Evolutionary conservation across 106 monocot genomes (phyloP).

Genomic region (Dioscorea zingiberensis): DNA sequence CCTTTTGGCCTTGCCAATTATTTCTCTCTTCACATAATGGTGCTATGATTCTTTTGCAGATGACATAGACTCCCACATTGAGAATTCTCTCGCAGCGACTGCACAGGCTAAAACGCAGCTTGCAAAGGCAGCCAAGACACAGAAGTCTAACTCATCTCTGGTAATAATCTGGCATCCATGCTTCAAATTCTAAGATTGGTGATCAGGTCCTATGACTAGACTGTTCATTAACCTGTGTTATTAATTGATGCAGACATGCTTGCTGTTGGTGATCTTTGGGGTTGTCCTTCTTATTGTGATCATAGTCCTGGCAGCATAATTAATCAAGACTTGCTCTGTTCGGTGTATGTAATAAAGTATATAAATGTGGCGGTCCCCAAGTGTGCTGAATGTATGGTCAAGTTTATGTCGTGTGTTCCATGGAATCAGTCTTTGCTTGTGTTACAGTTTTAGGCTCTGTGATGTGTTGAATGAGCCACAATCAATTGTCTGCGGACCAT

Average conservation of each 20-base stretch:
- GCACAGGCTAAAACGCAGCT: slow-evolving; percentile 65
- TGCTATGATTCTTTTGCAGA: slow-evolving; percentile 33
- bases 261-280: slow-evolving; percentile 85
- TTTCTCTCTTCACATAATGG: neutral
- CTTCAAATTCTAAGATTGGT: no score
- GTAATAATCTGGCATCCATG: slow-evolving; percentile 17
- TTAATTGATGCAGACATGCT: slow-evolving; percentile 47
- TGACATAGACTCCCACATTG: slow-evolving; percentile 70
- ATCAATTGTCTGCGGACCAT: no score
- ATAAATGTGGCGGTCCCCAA: no score
- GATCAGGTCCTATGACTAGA: no score
- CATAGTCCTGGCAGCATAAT: slow-evolving; percentile 48
- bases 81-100: slow-evolving; percentile 55
- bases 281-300: slow-evolving; percentile 71
- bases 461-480: no score
- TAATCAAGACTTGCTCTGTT: no score
- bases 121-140: slow-evolving; percentile 58
- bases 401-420: no score
- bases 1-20: neutral
- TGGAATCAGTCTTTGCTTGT: no score
- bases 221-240: no score
- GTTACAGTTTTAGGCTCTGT: no score
- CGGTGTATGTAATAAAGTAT: no score
- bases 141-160: slow-evolving; percentile 84
- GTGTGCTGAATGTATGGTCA: no score